Percentiles rank a stretch among this genome's conserved stretches.
These are phyloP conservation scores for Arctium lappa DNA, from an alignment of 129 eudicot species.

Conservation along the genomic window DNA sequence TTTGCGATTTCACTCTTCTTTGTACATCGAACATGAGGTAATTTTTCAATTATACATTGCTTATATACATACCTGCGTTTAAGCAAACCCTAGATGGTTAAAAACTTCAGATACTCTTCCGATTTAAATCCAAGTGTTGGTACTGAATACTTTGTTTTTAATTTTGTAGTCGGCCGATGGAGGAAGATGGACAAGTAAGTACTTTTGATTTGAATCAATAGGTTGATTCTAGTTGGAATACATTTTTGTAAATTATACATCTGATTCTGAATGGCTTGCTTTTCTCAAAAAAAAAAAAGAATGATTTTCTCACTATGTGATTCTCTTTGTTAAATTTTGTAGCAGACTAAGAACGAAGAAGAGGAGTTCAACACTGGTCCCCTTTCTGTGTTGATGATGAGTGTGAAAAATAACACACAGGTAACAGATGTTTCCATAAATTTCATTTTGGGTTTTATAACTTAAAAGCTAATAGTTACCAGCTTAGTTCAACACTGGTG, in stretches of 20 bases:
- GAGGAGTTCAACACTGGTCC: slow-evolving; percentile 98
- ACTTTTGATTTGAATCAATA: background rate
- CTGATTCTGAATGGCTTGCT: background rate
- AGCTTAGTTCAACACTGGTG: background rate
- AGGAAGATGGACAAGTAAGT: slow-evolving; percentile 89
- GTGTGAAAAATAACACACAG: slow-evolving; percentile 95
- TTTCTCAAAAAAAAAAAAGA: background rate
- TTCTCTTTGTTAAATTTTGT: background rate
- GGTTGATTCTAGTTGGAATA: slow-evolving; percentile 1
- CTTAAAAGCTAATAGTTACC: background rate
- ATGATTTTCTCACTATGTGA: background rate
- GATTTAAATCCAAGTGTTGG: background rate
- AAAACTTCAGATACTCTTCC: background rate
- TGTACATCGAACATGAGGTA: slow-evolving; percentile 26
- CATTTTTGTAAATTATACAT: background rate
- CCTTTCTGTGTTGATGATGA: slow-evolving; percentile 87
- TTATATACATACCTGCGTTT: background rate
- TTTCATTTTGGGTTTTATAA: background rate
- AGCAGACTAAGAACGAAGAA: slow-evolving; percentile 77
- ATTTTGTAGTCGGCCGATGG: slow-evolving; percentile 82
- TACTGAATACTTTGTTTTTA: background rate
- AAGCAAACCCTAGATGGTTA: slow-evolving; percentile 23
- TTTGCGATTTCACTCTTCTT: background rate
- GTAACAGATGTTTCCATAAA: slow-evolving; percentile 21
- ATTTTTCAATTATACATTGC: background rate